These are phyloP conservation scores for Picea glauca DNA, from an alignment of 75 land plant genomes.

Conservation along the genomic window DNA sequence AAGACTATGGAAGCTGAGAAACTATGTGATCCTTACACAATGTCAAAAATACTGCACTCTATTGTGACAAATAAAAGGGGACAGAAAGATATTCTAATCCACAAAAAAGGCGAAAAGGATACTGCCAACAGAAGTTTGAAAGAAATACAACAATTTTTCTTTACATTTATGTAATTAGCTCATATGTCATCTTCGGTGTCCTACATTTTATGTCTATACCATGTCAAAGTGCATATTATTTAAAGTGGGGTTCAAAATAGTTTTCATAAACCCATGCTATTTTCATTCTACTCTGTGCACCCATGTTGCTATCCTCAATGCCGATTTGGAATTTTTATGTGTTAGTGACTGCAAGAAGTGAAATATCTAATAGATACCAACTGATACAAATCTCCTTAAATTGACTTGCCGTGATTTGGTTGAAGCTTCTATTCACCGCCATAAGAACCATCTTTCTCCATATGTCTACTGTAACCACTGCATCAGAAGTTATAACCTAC, in stretches of 20 bases:
- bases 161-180: background rate
- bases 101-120: background rate
- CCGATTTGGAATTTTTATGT: background rate
- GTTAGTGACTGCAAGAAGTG: background rate
- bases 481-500: constrained; percentile 95
- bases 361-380: background rate
- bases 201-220: background rate
- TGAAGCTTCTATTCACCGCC: constrained; percentile 90
- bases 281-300: background rate
- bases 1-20: too few species aligned
- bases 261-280: background rate
- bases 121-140: background rate
- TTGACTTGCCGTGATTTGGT: constrained; percentile 81
- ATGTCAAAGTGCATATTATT: background rate
- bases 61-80: too few species aligned
- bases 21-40: too few species aligned
- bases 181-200: background rate
- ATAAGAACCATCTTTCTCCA: constrained; percentile 79
- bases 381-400: background rate
- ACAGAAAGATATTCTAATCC: too few species aligned
- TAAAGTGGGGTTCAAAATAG: background rate
- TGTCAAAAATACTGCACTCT: too few species aligned
- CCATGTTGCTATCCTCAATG: background rate
- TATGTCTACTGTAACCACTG: constrained; percentile 59
- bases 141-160: background rate